These are phyloP conservation scores for Exophiala spinifera DNA, from an alignment of 2,329 filamentous ascomycete species.

Conservation along the genomic window DNA sequence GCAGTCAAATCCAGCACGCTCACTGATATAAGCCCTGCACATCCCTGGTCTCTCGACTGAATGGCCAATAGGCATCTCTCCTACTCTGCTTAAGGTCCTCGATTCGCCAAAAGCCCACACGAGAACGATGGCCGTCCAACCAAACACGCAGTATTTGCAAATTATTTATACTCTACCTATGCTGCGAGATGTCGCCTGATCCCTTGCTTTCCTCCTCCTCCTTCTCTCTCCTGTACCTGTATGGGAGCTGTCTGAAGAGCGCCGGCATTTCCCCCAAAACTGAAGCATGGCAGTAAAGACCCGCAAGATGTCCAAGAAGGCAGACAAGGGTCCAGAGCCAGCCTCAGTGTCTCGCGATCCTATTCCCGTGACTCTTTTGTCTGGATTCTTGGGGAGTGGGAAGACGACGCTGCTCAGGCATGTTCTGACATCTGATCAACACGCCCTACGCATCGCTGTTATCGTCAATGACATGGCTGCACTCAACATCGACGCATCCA, in stretches of 20 bases:
- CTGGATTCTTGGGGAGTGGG: constrained; percentile 62
- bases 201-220: not conserved
- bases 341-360: not conserved
- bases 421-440: constrained; percentile 61
- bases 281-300: not conserved
- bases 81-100: constrained; percentile 6
- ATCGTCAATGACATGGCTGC: constrained; percentile 72
- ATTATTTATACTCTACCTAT: not conserved
- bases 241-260: no score
- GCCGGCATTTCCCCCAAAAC: not conserved
- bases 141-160: not conserved
- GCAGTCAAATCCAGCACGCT: no score
- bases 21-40: no score
- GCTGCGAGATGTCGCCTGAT: not conserved
- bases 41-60: no score
- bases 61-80: no score
- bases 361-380: constrained; percentile 59
- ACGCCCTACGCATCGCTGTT: constrained; percentile 66
- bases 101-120: not conserved
- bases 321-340: not conserved
- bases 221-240: not conserved
- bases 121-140: not conserved
- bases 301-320: not conserved
- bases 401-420: constrained; percentile 70
- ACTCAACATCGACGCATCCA: constrained; percentile 63